Evolutionary conservation across 2,329 filamentous ascomycete genomes (phyloP).

Genomic region (Emergomyces africanus): DNA sequence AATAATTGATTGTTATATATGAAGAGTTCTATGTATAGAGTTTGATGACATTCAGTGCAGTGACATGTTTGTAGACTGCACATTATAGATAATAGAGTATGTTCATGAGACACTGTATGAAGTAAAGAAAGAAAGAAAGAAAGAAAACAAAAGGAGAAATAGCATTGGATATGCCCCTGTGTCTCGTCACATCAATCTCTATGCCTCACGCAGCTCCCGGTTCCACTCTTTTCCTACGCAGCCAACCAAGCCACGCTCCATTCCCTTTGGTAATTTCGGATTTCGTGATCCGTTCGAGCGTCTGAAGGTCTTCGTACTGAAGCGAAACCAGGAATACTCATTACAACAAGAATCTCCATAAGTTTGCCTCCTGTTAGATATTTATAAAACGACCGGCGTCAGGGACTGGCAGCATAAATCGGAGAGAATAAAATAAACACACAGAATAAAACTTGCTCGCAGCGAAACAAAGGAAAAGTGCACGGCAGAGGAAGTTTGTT

Average conservation of each 20-base stretch:
- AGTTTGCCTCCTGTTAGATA: not conserved
- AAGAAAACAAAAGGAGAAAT: no score
- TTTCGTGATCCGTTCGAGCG: not conserved
- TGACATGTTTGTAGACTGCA: no score
- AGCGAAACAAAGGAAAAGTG: not conserved
- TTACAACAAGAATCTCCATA: not conserved
- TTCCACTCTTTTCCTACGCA: not conserved
- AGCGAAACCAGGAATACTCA: not conserved
- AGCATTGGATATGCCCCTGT: not conserved
- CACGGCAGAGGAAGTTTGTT: not conserved
- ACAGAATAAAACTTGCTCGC: not conserved
- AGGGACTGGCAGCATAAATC: not conserved
- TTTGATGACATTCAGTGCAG: no score
- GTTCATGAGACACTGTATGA: no score
- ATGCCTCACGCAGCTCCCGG: not conserved
- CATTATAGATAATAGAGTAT: no score
- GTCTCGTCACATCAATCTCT: not conserved
- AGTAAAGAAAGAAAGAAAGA: no score
- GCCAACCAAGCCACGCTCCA: not conserved
- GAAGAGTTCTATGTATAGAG: no score
- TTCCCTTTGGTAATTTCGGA: not conserved
- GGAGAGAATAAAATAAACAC: not conserved
- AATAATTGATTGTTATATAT: no score
- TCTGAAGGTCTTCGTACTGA: not conserved
- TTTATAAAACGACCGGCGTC: slow-evolving; percentile 1